phyloP scores from a whole-genome alignment of 192 early-diverging fungal genomes.

The Funneliformis mosseae region DNA sequence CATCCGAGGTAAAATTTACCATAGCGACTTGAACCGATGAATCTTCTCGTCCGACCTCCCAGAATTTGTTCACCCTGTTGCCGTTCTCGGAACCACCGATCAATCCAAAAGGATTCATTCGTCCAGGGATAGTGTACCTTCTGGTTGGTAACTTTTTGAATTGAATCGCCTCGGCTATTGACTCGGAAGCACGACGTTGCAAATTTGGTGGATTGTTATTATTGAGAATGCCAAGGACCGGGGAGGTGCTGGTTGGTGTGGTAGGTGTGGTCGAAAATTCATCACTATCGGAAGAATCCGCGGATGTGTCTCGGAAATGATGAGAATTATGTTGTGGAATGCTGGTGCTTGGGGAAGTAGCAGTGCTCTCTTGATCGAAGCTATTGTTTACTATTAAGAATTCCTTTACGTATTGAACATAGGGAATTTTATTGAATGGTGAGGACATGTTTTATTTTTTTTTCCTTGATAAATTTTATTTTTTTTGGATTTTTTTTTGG shows the following conservation, averaged over 20 bases:
- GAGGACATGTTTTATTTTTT: neutral
- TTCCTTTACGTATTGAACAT: neutral
- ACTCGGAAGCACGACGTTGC: slow-evolving; percentile 26
- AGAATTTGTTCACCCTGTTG: neutral
- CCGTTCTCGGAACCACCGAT: neutral
- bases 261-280: neutral
- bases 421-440: too few relatives aligned
- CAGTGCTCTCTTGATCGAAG: neutral
- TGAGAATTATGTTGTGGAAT: neutral
- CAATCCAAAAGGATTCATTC: slow-evolving; percentile 7
- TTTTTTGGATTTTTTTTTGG: too few relatives aligned
- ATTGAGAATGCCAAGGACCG: neutral
- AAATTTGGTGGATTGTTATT: neutral
- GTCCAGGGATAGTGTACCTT: slow-evolving; percentile 16
- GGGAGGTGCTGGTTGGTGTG: neutral
- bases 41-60: slow-evolving; percentile 24
- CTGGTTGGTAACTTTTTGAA: neutral
- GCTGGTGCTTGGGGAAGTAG: neutral
- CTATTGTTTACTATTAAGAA: neutral
- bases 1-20: slow-evolving; percentile 10
- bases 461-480: neutral
- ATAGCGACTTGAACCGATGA: slow-evolving; percentile 34
- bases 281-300: neutral
- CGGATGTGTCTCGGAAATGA: slow-evolving; percentile 1
- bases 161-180: neutral